Conservation (phyloP, 768 basidiomycete genomes). For the Tricholoma bakamatsutake region DNA sequence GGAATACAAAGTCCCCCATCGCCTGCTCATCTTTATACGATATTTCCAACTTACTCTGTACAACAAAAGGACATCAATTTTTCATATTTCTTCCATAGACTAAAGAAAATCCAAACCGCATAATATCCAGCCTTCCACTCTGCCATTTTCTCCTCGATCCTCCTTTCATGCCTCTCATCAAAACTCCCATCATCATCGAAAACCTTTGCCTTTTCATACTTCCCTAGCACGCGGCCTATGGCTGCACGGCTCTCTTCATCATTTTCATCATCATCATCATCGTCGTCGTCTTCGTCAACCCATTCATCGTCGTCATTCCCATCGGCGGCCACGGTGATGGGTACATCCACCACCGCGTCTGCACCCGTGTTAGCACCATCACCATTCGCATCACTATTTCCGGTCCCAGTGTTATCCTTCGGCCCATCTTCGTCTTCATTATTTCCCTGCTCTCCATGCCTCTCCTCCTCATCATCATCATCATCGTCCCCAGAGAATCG, state of each 20-base stretch:
- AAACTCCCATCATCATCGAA: conserved; percentile 69
- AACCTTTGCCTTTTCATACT: conserved; percentile 84
- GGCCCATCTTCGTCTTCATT: conserved; percentile 21
- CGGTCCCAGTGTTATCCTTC: conserved; percentile 6
- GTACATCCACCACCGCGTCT: neutral
- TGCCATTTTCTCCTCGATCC: conserved; percentile 77
- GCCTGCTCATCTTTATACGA: conserved; percentile 63
- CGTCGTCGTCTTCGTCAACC: conserved; percentile 45
- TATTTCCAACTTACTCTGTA: conserved; percentile 82
- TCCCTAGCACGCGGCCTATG: conserved; percentile 74
- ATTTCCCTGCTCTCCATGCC: neutral
- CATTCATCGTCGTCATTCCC: conserved; percentile 42
- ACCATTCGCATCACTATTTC: conserved; percentile 15
- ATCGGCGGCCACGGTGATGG: conserved; percentile 16
- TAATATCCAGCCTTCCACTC: conserved; percentile 94
- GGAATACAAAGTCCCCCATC: conserved; percentile 65
- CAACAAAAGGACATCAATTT: neutral
- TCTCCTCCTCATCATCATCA: conserved; percentile 22
- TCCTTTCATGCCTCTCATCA: conserved; percentile 71
- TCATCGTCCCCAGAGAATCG: conserved; percentile 45
- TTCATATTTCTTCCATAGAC: neutral
- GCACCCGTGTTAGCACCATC: conserved; percentile 10
- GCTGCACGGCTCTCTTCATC: conserved; percentile 71
- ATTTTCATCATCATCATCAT: conserved; percentile 43
- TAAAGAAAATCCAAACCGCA: conserved; percentile 41